Conservation (phyloP, 306 rosid genomes). For the Fagus crenata region DNA sequence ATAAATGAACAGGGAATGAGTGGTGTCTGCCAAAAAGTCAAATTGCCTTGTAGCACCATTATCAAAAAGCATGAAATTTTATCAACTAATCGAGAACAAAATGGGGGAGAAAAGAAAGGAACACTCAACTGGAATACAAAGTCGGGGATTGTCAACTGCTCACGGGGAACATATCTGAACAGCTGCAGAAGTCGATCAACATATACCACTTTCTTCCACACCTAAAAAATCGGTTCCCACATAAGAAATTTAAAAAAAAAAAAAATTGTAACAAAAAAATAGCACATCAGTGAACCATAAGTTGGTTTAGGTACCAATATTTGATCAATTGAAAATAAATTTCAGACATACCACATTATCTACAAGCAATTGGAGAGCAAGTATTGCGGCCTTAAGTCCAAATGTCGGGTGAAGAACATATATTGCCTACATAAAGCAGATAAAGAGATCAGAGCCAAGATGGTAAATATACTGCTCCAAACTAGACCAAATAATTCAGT, state of each 20-base stretch:
- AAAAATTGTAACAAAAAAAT: not conserved
- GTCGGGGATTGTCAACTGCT: conserved; percentile 97
- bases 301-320: conserved; percentile 13
- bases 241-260: conserved; percentile 9
- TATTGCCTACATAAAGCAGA: conserved; percentile 65
- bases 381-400: conserved; percentile 82
- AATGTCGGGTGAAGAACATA: conserved; percentile 90
- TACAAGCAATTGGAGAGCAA: conserved; percentile 75
- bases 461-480: conserved; percentile 17
- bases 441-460: conserved; percentile 37
- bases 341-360: conserved; percentile 62
- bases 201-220: conserved; percentile 96
- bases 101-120: not conserved
- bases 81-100: not conserved
- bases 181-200: conserved; percentile 89
- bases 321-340: conserved; percentile 8
- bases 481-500: conserved; percentile 5
- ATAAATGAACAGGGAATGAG: not conserved
- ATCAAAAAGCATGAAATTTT: not conserved
- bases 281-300: not conserved
- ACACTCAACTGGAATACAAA: conserved; percentile 93
- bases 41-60: not conserved
- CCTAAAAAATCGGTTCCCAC: conserved; percentile 43
- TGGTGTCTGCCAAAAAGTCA: not conserved
- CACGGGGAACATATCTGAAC: conserved; percentile 92